phyloP scores from a whole-genome alignment of 352 stramenopile species.

The Globisporangium cystogenes region DNA sequence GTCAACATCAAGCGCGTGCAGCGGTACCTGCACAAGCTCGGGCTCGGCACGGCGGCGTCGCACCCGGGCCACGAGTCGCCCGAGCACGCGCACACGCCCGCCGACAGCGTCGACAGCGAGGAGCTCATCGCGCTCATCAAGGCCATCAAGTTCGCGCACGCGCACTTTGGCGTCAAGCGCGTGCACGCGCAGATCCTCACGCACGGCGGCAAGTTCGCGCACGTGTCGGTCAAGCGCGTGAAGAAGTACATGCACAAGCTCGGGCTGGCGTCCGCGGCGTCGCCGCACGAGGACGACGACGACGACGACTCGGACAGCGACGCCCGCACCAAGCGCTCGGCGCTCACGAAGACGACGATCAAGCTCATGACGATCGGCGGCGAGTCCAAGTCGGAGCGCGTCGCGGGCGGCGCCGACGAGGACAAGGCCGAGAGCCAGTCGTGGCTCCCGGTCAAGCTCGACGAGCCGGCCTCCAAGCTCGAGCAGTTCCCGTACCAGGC shows the following conservation, averaged over 20 bases:
- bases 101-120: conserved; percentile 44
- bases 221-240: conserved; percentile 73
- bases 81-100: conserved; percentile 17
- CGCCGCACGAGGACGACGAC: conserved; percentile 13
- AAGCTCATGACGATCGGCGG: conserved; percentile 83
- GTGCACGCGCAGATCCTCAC: conserved; percentile 70
- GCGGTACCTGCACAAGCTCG: conserved; percentile 31
- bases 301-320: conserved; percentile 18
- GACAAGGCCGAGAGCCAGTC: conserved; percentile 26
- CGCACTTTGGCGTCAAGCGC: conserved; percentile 78
- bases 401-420: conserved; percentile 8
- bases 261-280: conserved; percentile 30
- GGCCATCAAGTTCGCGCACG: conserved; percentile 84
- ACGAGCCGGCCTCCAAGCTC: conserved; percentile 75
- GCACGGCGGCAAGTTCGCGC: conserved; percentile 73
- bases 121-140: conserved; percentile 84
- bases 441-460: conserved; percentile 80
- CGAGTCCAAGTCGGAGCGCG: conserved; percentile 57
- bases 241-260: conserved; percentile 86
- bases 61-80: conserved; percentile 17
- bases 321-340: conserved; percentile 6
- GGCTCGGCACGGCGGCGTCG: conserved; percentile 4
- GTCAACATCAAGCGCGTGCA: conserved; percentile 30
- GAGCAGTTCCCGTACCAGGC: conserved; percentile 77
- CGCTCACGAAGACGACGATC: conserved; percentile 29